Evolutionary conservation across 1,284 basidiomycete genomes (phyloP).

Genomic region (Rhizoctonia solani): DNA sequence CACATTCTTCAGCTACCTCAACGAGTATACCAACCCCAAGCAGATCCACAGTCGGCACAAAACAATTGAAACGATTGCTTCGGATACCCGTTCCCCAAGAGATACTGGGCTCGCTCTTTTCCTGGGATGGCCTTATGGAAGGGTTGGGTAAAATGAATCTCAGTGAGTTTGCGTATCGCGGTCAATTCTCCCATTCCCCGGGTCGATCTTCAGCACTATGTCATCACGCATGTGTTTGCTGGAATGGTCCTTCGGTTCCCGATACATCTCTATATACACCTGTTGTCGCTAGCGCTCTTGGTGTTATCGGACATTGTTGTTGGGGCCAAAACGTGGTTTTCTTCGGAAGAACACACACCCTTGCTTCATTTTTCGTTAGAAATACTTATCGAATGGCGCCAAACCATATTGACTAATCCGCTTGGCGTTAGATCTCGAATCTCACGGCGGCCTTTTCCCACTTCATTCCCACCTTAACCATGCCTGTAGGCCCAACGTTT

Average conservation of each 20-base stretch:
- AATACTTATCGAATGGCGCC: too few relatives aligned
- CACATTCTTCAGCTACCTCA: not conserved
- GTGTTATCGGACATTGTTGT: too few relatives aligned
- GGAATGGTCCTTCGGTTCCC: not conserved
- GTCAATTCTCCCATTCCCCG: not conserved
- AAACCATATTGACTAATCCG: constrained; percentile 1
- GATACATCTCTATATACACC: too few relatives aligned
- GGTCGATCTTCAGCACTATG: not conserved
- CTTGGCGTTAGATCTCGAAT: constrained; percentile 78
- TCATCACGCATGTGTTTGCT: not conserved
- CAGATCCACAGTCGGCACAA: constrained; percentile 44
- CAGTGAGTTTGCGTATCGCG: constrained; percentile 54
- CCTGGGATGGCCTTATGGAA: constrained; percentile 71
- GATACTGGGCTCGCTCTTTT: constrained; percentile 57
- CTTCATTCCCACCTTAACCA: constrained; percentile 90
- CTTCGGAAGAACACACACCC: too few relatives aligned
- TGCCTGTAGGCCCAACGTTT: constrained; percentile 75
- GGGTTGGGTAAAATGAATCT: constrained; percentile 82
- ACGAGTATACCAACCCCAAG: not conserved
- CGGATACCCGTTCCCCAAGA: constrained; percentile 54
- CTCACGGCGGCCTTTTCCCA: constrained; percentile 82
- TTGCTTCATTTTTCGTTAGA: too few relatives aligned
- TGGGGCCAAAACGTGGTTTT: too few relatives aligned
- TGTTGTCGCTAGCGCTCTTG: too few relatives aligned
- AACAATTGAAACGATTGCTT: constrained; percentile 59